A percentile compares a stretch with the other conserved stretches of the same genome.
Evolutionary conservation across 768 basidiomycete genomes (phyloP).

Genomic region (Guyanaporus albipodus): DNA sequence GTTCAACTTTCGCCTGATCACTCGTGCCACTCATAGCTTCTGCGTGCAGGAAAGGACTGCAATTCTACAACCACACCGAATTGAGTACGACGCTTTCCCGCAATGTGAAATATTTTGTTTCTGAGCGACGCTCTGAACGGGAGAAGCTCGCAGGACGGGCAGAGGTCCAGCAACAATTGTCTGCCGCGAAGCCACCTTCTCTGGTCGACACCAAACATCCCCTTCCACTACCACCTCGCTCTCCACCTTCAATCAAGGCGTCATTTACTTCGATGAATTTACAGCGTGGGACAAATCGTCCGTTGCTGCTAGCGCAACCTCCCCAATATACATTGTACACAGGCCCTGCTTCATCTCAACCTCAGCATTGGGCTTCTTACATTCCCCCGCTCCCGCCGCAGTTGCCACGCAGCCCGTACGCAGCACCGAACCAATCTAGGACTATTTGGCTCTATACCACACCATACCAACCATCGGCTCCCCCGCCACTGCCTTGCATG

Average conservation of each 20-base stretch:
- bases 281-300: conserved; percentile 26
- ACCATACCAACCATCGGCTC: conserved; percentile 11
- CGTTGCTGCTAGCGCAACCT: conserved; percentile 27
- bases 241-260: conserved; percentile 41
- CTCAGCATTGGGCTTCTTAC: conserved; percentile 21
- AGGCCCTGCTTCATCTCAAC: conserved; percentile 13
- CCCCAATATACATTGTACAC: conserved; percentile 28
- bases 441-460: conserved; percentile 26
- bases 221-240: conserved; percentile 44
- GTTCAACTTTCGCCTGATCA: conserved; percentile 30
- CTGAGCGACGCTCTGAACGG: conserved; percentile 63
- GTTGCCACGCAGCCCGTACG: conserved; percentile 23
- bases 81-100: conserved; percentile 54
- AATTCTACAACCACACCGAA: conserved; percentile 79
- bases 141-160: conserved; percentile 62
- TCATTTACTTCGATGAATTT: conserved; percentile 59
- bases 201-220: conserved; percentile 46
- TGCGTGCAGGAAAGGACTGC: conserved; percentile 68
- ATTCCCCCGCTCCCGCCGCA: conserved; percentile 23
- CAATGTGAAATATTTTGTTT: conserved; percentile 60
- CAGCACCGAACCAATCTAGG: conserved; percentile 21
- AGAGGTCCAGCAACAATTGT: conserved; percentile 66
- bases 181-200: conserved; percentile 37
- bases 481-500: conserved; percentile 20
- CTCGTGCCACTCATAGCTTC: conserved; percentile 4